phyloP scores from a whole-genome alignment of 2,329 filamentous ascomycete genomes.

The Colletotrichum orchidophilum region DNA sequence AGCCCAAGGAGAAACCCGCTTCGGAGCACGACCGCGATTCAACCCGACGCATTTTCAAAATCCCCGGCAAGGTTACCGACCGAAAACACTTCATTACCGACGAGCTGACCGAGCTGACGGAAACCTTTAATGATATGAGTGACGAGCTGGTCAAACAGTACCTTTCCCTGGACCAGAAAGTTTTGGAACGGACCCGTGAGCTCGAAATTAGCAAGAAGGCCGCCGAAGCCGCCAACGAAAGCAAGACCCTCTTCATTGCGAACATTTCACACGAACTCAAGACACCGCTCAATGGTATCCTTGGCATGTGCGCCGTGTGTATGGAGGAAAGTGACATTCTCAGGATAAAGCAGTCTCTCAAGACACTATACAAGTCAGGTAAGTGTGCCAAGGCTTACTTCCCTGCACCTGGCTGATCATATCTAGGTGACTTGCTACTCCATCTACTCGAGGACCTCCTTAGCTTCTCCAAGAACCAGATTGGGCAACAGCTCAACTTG shows the following conservation, averaged over 20 bases:
- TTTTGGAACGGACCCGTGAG: constrained; percentile 83
- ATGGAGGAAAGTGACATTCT: constrained; percentile 88
- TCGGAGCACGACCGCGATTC: constrained; percentile 49
- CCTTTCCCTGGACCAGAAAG: constrained; percentile 82
- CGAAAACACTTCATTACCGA: constrained; percentile 81
- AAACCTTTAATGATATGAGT: constrained; percentile 93
- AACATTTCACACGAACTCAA: constrained; percentile 91
- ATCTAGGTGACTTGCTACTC: constrained; percentile 74
- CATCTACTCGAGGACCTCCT: constrained; percentile 90
- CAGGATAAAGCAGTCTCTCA: constrained; percentile 83
- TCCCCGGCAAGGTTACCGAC: constrained; percentile 83
- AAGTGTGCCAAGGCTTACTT: constrained; percentile 5
- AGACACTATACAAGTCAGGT: constrained; percentile 87
- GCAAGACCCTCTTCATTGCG: constrained; percentile 96
- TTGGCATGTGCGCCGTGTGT: constrained; percentile 92
- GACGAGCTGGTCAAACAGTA: constrained; percentile 91
- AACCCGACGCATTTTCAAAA: constrained; percentile 74
- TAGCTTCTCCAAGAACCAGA: constrained; percentile 95
- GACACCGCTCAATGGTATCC: constrained; percentile 93
- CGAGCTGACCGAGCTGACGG: constrained; percentile 84
- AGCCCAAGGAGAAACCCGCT: constrained; percentile 34
- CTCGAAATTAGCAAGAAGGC: constrained; percentile 91
- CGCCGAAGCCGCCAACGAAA: constrained; percentile 93
- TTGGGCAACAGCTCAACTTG: constrained; percentile 82
- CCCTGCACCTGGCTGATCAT: constrained; percentile 11